Conservation (phyloP, 805 yeast species). For the Ogataea glucozyma region DNA sequence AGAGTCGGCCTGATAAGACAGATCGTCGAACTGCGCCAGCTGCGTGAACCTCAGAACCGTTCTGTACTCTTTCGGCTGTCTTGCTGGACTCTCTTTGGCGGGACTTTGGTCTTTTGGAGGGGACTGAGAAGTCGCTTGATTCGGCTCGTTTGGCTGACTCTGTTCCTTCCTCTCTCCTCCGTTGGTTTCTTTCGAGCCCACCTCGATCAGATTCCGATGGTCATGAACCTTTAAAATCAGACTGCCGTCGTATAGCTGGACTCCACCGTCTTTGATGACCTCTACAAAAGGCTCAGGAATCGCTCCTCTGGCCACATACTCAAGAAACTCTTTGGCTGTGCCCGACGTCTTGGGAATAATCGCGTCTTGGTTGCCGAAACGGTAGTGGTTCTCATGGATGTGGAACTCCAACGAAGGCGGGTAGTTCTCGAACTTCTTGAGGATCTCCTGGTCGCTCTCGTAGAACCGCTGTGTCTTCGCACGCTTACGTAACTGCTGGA, state of each 20-base stretch:
- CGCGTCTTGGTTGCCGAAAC: constrained; percentile 89
- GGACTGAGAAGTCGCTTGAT: not conserved
- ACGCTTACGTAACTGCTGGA: constrained; percentile 43
- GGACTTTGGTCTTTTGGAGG: not conserved
- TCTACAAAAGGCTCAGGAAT: constrained; percentile 91
- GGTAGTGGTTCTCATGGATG: constrained; percentile 86
- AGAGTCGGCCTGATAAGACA: constrained; percentile 78
- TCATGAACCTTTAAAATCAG: constrained; percentile 84
- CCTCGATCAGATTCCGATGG: constrained; percentile 55
- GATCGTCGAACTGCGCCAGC: constrained; percentile 77
- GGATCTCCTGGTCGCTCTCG: constrained; percentile 68
- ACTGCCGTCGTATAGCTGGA: constrained; percentile 87
- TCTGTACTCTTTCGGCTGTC: constrained; percentile 71
- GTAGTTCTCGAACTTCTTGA: constrained; percentile 72
- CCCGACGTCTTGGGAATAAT: constrained; percentile 79
- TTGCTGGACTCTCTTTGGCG: constrained; percentile 21
- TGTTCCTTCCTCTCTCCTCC: not conserved
- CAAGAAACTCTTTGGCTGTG: constrained; percentile 74
- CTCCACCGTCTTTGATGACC: constrained; percentile 81
- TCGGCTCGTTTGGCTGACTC: not conserved
- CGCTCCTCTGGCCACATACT: constrained; percentile 75
- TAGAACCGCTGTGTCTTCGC: constrained; percentile 58
- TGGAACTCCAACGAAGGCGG: constrained; percentile 87
- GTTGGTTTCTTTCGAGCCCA: constrained; percentile 10
- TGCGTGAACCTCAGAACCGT: constrained; percentile 81